Conservation (phyloP, 176 grass and related monocot genomes). For the Carex myosuroides region DNA sequence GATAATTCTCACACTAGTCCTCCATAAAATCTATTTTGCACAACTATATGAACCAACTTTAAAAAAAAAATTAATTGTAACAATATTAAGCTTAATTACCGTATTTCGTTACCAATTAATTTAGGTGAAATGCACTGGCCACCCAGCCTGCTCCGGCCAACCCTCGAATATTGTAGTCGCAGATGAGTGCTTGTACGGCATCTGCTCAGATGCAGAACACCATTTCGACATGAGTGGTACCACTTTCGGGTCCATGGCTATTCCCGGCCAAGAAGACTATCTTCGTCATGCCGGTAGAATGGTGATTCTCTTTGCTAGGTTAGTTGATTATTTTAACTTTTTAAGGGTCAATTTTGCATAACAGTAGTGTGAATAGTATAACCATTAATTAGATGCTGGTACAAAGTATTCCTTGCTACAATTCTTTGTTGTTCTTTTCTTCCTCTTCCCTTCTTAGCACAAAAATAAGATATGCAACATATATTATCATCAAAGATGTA, state of each 20-base stretch:
- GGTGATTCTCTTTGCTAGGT: slow-evolving; percentile 67
- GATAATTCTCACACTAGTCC: background rate
- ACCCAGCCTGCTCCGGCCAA: slow-evolving; percentile 43
- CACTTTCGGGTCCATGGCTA: slow-evolving; percentile 65
- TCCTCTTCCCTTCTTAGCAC: background rate
- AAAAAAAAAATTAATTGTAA: background rate
- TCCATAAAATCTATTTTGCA: background rate
- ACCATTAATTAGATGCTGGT: background rate
- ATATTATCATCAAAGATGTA: background rate
- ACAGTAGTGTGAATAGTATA: background rate
- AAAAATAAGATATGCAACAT: background rate
- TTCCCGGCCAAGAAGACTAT: slow-evolving; percentile 51
- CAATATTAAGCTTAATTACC: background rate
- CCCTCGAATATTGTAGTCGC: slow-evolving; percentile 58
- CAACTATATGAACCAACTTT: background rate
- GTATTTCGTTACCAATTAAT: background rate
- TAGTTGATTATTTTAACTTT: background rate
- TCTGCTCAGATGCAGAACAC: slow-evolving; percentile 28
- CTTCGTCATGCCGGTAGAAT: slow-evolving; percentile 88
- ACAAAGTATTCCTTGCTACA: slow-evolving; percentile 1
- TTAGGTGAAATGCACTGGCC: slow-evolving; percentile 57
- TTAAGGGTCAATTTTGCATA: background rate
- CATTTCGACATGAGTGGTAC: slow-evolving; percentile 92
- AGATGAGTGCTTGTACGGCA: slow-evolving; percentile 70
- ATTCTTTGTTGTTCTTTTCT: background rate